phyloP scores from a whole-genome alignment of 441 rosid genomes.

The Sinapis alba region DNA sequence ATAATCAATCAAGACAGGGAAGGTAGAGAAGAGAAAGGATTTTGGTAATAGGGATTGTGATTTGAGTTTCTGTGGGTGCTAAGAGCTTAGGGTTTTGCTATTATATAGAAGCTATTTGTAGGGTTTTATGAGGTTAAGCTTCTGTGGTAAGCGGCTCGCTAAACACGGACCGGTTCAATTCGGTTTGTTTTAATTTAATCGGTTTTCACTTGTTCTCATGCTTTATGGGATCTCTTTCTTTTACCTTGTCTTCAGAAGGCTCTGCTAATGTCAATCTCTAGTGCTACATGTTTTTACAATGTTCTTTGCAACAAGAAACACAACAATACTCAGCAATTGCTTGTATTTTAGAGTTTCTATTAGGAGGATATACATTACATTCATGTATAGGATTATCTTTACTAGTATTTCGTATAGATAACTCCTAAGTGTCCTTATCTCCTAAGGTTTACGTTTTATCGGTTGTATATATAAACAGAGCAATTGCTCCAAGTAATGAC shows the following conservation, averaged over 20 bases:
- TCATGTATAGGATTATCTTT: too few relatives aligned
- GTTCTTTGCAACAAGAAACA: slow-evolving; percentile 22
- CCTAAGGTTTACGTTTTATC: too few relatives aligned
- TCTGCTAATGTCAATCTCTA: slow-evolving; percentile 26
- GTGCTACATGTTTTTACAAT: slow-evolving; percentile 23
- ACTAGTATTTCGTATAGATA: too few relatives aligned
- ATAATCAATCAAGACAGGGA: background rate
- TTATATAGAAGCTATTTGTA: background rate
- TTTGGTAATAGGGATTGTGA: background rate
- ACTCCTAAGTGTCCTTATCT: too few relatives aligned
- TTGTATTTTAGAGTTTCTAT: slow-evolving; percentile 32
- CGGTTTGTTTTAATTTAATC: background rate
- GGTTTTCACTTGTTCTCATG: background rate
- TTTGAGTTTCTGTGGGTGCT: background rate
- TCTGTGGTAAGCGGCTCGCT: too few relatives aligned
- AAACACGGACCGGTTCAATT: too few relatives aligned
- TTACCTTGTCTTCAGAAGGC: slow-evolving; percentile 7
- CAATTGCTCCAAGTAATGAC: too few relatives aligned
- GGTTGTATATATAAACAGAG: too few relatives aligned
- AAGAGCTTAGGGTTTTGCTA: background rate
- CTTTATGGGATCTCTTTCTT: too few relatives aligned
- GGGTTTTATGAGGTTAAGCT: background rate
- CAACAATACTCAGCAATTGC: slow-evolving; percentile 13
- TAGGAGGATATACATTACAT: too few relatives aligned
- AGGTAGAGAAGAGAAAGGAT: background rate